Evolutionary conservation across 768 basidiomycete genomes (phyloP), one percentile per base, ranked within the genome.

Genomic region (Suillus decipiens): DNA sequence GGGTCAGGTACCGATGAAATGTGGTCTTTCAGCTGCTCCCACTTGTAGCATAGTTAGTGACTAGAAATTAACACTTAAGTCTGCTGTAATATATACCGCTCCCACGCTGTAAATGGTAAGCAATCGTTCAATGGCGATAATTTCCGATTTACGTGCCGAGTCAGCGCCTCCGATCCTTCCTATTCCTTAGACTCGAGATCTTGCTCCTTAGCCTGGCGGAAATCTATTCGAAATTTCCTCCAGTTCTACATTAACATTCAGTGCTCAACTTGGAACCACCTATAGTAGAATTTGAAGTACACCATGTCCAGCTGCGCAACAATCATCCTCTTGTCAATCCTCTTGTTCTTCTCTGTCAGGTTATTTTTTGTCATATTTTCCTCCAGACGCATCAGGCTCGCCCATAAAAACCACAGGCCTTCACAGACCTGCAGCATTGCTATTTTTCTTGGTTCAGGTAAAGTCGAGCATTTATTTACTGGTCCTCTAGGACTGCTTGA

Each of bases 371-470:
- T 22, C 11, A 2, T 41, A 57, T 41, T 12, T 12, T 57, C 37
- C 28, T 57, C 24, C 17, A 57, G 17, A 14, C 37, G 28, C 61
- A 22, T 59, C 28, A 28, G 48, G 19, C 15, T 41, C 17, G 17
- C 17, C 5, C 10, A 14, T 22, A 24, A 17, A 14, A 61, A 28
- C 24, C 5, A 10, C 24, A 24, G 5, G 11, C 28, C 24, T 57
- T 6, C 0, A 41, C 39, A 73, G 53, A 79, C 67, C 64, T 84
- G 83, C 64, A 74, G 72, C 42, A 76, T 97, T 17, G 95, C 92
- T 4, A 86, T 97, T 59, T 97, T 98, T 70, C 84, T 99, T 14
- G 96, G 96, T 62, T 99, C 96, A 73, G 96, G 96, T 92, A 70
- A 71, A 81, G 75, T 60, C 36, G 56, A 59, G 22, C 51, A 48